A percentile compares a stretch with the other conserved stretches of the same genome.
Conservation (phyloP, 345 rosid species). For the Eucalyptus grandis region DNA sequence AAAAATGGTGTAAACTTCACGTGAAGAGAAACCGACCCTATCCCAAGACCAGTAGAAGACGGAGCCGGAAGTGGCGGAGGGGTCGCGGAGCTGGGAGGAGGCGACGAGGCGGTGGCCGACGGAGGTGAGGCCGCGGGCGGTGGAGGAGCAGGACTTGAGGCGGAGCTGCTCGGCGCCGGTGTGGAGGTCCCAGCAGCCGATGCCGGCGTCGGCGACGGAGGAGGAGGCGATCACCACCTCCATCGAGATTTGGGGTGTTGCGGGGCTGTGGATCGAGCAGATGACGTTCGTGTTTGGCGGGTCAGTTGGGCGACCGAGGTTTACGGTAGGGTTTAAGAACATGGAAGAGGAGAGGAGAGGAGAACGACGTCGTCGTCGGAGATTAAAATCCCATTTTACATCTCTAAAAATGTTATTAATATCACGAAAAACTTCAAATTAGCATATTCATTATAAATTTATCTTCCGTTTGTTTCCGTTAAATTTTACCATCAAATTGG, state of each 20-base stretch:
- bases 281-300: not conserved
- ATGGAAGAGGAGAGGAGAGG: not conserved
- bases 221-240: constrained; percentile 58
- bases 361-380: not conserved
- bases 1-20: not conserved
- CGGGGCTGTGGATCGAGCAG: not conserved
- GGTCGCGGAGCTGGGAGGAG: constrained; percentile 59
- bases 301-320: not conserved
- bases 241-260: not conserved
- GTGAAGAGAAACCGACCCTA: constrained; percentile 19
- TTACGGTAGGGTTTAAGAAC: not conserved
- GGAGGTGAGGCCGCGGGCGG: constrained; percentile 55
- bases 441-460: fast-evolving
- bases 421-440: too few relatives aligned
- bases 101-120: constrained; percentile 57
- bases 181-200: constrained; percentile 72
- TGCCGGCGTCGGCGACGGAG: constrained; percentile 42
- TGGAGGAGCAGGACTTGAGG: constrained; percentile 59
- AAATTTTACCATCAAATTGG: fast-evolving
- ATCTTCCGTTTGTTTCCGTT: fast-evolving
- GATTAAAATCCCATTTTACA: not conserved
- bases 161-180: constrained; percentile 51
- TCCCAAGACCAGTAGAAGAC: constrained; percentile 71
- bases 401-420: not conserved
- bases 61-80: constrained; percentile 49